Percentiles rank a stretch among this genome's conserved stretches.
These are phyloP conservation scores for Xylaria sp. DNA, from an alignment of 2,329 filamentous ascomycete genomes.

Conservation along the genomic window DNA sequence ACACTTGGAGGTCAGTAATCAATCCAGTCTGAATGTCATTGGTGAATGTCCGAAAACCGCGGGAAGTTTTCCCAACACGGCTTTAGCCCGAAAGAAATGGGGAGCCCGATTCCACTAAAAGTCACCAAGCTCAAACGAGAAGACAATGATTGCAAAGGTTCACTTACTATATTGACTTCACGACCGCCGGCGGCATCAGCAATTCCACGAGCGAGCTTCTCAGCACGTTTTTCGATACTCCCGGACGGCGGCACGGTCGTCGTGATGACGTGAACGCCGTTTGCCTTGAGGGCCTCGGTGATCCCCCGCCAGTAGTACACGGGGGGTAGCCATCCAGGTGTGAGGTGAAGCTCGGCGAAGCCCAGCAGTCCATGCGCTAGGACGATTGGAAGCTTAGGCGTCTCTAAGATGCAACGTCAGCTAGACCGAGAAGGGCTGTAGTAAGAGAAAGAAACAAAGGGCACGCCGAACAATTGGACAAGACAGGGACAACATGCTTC, in stretches of 20 bases:
- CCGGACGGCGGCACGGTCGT: constrained; percentile 70
- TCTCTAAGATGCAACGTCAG: constrained; percentile 51
- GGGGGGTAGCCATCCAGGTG: constrained; percentile 61
- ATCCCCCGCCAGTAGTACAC: constrained; percentile 75
- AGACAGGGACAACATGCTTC: not conserved
- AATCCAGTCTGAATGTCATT: not conserved
- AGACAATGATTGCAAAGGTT: not conserved
- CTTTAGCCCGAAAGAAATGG: not conserved
- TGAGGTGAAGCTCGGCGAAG: constrained; percentile 67
- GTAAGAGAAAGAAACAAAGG: constrained; percentile 10
- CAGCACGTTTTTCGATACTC: constrained; percentile 70
- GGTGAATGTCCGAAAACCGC: not conserved
- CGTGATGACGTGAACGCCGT: constrained; percentile 67
- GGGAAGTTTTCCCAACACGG: not conserved
- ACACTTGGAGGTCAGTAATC: not conserved
- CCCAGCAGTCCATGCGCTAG: constrained; percentile 74
- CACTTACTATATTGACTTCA: constrained; percentile 74
- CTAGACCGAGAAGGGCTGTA: not conserved
- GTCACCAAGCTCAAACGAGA: not conserved
- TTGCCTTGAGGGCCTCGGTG: constrained; percentile 64
- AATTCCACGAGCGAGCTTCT: constrained; percentile 66
- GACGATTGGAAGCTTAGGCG: constrained; percentile 70
- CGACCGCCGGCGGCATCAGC: constrained; percentile 56
- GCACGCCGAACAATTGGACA: not conserved
- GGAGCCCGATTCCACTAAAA: not conserved